Evolutionary conservation across 768 basidiomycete species (phyloP).

Genomic region (Mycena indigotica): DNA sequence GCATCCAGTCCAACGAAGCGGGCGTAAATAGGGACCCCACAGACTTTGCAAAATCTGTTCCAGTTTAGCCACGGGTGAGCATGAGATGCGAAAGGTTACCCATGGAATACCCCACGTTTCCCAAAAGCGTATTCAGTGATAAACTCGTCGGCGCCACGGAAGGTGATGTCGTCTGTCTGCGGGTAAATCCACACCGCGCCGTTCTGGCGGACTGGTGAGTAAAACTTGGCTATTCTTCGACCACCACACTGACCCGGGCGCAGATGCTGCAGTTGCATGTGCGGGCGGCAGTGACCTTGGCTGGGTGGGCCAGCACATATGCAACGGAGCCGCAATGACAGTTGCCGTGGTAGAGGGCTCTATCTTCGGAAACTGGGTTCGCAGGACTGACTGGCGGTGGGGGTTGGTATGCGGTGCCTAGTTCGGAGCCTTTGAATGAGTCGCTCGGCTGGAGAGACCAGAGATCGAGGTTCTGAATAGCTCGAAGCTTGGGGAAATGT

Average conservation of each 20-base stretch:
- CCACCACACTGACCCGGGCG: too few relatives aligned
- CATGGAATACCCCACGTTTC: not conserved
- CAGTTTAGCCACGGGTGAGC: too few relatives aligned
- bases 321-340: not conserved
- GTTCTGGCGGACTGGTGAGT: not conserved
- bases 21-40: not conserved
- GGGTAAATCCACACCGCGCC: not conserved
- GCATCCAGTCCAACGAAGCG: not conserved
- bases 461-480: not conserved
- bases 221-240: too few relatives aligned
- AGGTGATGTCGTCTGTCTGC: not conserved
- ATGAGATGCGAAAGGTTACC: too few relatives aligned
- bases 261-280: not conserved
- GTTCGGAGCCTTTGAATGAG: not conserved
- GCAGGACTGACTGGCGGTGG: not conserved
- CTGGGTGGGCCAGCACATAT: not conserved
- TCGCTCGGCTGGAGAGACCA: not conserved
- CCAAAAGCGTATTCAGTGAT: not conserved
- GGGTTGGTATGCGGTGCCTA: not conserved
- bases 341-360: not conserved
- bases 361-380: not conserved
- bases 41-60: not conserved
- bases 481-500: too few relatives aligned
- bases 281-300: not conserved
- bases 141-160: not conserved